A percentile compares a stretch with the other conserved stretches of the same genome.
phyloP scores from a whole-genome alignment of 73 alveolate genomes.

The Effrenium voratum region DNA sequence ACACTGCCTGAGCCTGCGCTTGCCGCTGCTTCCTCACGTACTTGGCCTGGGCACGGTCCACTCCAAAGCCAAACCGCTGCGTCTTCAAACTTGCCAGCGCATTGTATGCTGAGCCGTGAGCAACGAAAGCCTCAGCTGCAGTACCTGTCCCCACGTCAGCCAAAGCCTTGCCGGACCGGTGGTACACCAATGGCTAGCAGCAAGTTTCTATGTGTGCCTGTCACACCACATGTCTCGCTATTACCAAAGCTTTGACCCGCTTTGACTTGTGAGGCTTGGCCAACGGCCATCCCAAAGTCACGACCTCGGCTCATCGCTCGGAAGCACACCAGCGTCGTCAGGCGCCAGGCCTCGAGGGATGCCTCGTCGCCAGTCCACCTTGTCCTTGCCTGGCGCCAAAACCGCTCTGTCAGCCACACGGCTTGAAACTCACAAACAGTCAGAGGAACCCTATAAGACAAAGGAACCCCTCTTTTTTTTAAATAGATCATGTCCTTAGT shows the following conservation, averaged over 20 bases:
- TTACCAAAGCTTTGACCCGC: too few species aligned
- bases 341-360: conserved; percentile 53
- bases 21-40: conserved; percentile 77
- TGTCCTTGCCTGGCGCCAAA: conserved; percentile 58
- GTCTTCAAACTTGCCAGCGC: background rate
- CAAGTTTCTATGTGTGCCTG: background rate
- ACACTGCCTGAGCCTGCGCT: conserved; percentile 18
- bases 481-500: too few species aligned
- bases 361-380: conserved; percentile 85
- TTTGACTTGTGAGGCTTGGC: background rate
- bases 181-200: background rate
- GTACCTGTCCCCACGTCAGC: conserved; percentile 92
- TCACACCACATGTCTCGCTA: background rate
- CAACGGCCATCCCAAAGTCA: conserved; percentile 67
- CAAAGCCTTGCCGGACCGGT: background rate
- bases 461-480: too few species aligned
- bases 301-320: conserved; percentile 34
- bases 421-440: too few species aligned
- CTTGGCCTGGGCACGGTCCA: conserved; percentile 8
- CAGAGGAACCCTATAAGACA: too few species aligned
- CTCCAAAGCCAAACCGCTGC: background rate
- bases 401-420: too few species aligned
- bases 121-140: conserved; percentile 80
- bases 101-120: background rate
- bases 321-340: background rate